phyloP scores from a whole-genome alignment of 148 eudicot genomes.

The Simmondsia chinensis region DNA sequence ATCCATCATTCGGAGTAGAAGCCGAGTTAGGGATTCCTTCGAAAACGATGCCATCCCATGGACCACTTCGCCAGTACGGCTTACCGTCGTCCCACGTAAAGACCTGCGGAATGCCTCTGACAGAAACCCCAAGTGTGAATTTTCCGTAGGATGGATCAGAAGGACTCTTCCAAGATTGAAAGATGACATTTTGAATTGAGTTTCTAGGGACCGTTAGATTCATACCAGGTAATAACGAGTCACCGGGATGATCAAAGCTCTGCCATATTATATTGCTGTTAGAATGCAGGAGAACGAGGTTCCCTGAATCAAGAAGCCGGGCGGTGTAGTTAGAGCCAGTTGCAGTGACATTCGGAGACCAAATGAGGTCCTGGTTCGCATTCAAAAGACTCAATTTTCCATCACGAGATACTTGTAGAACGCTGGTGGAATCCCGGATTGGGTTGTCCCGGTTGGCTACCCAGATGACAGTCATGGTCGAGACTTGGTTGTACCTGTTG shows the following conservation, averaged over 20 bases:
- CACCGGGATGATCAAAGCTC: slow-evolving; percentile 37
- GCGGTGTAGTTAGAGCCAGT: slow-evolving; percentile 7
- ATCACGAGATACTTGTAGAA: slow-evolving; percentile 2
- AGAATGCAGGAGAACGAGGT: slow-evolving; percentile 19
- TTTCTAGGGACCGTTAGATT: slow-evolving; percentile 13
- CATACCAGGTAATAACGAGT: slow-evolving; percentile 33
- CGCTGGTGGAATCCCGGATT: slow-evolving; percentile 13
- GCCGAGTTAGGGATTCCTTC: slow-evolving; percentile 19
- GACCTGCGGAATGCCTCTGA: slow-evolving; percentile 11
- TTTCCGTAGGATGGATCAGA: slow-evolving; percentile 38
- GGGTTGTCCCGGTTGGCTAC: slow-evolving; percentile 41
- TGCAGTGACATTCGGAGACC: slow-evolving; percentile 13
- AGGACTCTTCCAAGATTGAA: slow-evolving; percentile 23
- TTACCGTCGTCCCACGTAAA: slow-evolving; percentile 3
- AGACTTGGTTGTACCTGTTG: slow-evolving; percentile 27
- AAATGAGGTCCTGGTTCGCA: slow-evolving; percentile 8
- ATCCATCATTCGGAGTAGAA: slow-evolving; percentile 6
- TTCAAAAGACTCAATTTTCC: slow-evolving; percentile 16
- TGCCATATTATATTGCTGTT: slow-evolving; percentile 21
- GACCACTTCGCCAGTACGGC: slow-evolving; percentile 17
- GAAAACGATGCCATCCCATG: slow-evolving; percentile 28
- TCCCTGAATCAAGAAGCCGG: slow-evolving; percentile 29
- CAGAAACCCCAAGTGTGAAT: slow-evolving; percentile 5
- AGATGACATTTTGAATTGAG: neutral
- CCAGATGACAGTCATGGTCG: slow-evolving; percentile 22